Percentiles rank a stretch among this genome's conserved stretches.
phyloP scores from a whole-genome alignment of 2,329 filamentous ascomycete species.

The Fusarium devonianum region DNA sequence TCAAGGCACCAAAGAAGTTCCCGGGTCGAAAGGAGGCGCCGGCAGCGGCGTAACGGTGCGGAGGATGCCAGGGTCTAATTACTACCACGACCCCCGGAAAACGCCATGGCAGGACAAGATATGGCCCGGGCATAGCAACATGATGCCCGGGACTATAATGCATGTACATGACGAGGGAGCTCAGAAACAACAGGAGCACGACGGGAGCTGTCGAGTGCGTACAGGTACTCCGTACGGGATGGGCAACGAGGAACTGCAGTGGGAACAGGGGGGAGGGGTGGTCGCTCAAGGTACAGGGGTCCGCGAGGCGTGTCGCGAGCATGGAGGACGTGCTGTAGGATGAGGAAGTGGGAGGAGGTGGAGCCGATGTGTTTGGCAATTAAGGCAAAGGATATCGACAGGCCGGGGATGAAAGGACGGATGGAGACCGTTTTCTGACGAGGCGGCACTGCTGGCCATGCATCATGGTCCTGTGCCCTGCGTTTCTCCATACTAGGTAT shows the following conservation, averaged over 20 bases:
- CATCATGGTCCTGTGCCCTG: constrained; percentile 23
- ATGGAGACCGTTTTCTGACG: constrained; percentile 8
- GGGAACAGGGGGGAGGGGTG: constrained; percentile 27
- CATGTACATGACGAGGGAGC: constrained; percentile 27
- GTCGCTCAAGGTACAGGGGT: constrained; percentile 14
- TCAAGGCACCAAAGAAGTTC: constrained; percentile 13
- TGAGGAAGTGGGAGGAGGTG: constrained; percentile 32
- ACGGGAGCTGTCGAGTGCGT: constrained; percentile 23
- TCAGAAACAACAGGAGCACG: constrained; percentile 23
- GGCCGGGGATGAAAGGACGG: constrained; percentile 32
- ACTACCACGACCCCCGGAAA: constrained; percentile 31
- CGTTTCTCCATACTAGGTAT: constrained; percentile 21
- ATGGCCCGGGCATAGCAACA: constrained; percentile 34
- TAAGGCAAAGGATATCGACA: constrained; percentile 40
- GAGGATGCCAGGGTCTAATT: constrained; percentile 40
- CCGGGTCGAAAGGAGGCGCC: constrained; percentile 36
- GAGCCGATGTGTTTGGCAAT: constrained; percentile 38
- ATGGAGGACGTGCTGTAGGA: constrained; percentile 2
- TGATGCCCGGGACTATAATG: constrained; percentile 38
- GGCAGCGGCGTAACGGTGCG: constrained; percentile 33
- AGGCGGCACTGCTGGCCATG: constrained; percentile 18
- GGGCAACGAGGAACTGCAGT: constrained; percentile 15
- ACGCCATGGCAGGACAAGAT: constrained; percentile 20
- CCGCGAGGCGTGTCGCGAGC: constrained; percentile 16
- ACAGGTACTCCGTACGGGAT: constrained; percentile 29